Base-by-base conservation (phyloP, 768 basidiomycete species). In the Collybiopsis confluens region DNA sequence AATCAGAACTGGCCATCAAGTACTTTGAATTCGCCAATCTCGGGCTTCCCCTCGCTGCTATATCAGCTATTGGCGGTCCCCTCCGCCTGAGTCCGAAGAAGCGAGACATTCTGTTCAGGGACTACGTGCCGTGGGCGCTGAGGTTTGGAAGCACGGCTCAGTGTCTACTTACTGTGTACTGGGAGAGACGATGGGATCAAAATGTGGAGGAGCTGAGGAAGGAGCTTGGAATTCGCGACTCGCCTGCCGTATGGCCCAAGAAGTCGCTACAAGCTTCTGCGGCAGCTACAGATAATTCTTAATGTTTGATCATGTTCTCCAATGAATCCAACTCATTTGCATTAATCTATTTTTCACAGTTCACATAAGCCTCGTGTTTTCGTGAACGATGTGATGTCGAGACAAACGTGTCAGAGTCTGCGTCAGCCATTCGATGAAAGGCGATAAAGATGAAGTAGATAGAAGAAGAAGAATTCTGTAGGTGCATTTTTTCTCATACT, bases 101-200 rank as follows among this genome's bases (percentile, higher is more conserved):
- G 47, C 73, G 85, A 20, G 65, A 70, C 20, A 67, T 79, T 26
- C 75, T 94, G 38, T 83, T 88, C 66, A 71, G 75, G 10, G 92
- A 97, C 65, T 97, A 90, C 66, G 82, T 94, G 8, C 89, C 92
- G 1, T 98, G 96, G 96, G 95, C 94, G 11, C 68, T 97, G 56
- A 82, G 82, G 59, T 92, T 88, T 55, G 97, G 95, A 1, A 78
- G 83, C 24, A 80, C 74, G 56, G 82, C 88, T 1, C 76, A 74
- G 61, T 88, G 86, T 63, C 68, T 98, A 56, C 88, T 98, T 49
- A 88, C 88, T 1, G 86, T 98, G 1, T 95, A 95, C 63, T 98
- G 97, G 96, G 97, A 98, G 70, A 79, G 92, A 68, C 73, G 94
- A 50, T 98, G 95, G 96, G 82, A 82, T 48, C 85, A 91, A 68